phyloP scores from a whole-genome alignment of 2,329 filamentous ascomycete species.

The Diaporthe citriasiana region DNA sequence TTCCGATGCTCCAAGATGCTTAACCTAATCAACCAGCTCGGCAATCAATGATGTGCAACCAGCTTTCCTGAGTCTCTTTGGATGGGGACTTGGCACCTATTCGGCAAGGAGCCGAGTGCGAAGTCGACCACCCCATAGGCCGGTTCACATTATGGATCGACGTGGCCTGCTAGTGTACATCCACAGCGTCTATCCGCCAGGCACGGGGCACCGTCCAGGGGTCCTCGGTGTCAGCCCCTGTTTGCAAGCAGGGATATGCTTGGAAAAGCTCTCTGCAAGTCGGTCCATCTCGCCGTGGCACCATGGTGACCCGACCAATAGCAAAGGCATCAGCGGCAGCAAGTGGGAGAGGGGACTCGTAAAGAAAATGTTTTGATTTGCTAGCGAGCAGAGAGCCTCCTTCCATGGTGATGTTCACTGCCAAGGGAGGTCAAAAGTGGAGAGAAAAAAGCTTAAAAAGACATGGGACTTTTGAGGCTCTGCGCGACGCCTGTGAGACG shows the following conservation, averaged over 20 bases:
- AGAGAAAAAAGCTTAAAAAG: constrained; percentile 1
- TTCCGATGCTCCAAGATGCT: neutral
- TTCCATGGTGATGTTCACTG: neutral
- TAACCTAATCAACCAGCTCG: neutral
- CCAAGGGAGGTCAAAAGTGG: neutral
- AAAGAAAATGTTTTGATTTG: neutral
- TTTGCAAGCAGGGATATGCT: neutral
- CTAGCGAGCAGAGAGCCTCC: neutral
- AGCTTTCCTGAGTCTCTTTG: constrained; percentile 16
- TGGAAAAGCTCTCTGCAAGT: neutral
- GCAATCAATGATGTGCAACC: constrained; percentile 30
- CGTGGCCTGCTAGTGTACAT: neutral
- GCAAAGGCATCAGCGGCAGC: neutral
- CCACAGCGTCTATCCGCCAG: no score
- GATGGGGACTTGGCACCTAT: neutral
- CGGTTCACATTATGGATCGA: neutral
- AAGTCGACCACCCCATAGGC: no score
- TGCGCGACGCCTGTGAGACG: constrained; percentile 42
- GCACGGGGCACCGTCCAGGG: neutral
- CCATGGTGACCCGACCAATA: neutral
- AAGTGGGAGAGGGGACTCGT: neutral
- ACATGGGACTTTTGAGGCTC: constrained; percentile 36
- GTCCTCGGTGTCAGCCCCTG: constrained; percentile 17
- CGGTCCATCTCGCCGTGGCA: neutral
- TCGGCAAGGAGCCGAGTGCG: neutral